phyloP scores from a whole-genome alignment of 768 basidiomycete genomes.

The Calocybe indica region DNA sequence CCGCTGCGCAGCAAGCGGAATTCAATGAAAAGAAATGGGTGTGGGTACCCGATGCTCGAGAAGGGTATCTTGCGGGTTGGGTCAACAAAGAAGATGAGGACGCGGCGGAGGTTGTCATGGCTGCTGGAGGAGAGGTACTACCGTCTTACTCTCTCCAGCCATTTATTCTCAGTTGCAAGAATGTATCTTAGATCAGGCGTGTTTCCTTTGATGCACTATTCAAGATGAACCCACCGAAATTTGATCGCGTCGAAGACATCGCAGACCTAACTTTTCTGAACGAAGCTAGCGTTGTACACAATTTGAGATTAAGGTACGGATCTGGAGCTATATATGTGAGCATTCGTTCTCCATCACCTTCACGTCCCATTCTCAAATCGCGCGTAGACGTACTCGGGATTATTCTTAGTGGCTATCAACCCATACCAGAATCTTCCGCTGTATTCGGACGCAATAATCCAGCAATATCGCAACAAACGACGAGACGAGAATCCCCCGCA shows the following conservation, averaged over 20 bases:
- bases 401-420: conserved; percentile 98
- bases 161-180: background rate
- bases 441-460: conserved; percentile 83
- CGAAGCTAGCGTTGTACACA: conserved; percentile 98
- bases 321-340: conserved; percentile 90
- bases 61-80: conserved; percentile 95
- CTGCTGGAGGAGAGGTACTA: conserved; percentile 74
- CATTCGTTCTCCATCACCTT: background rate
- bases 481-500: conserved; percentile 93
- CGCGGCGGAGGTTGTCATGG: conserved; percentile 78
- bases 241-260: conserved; percentile 96
- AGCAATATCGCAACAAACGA: conserved; percentile 86
- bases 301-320: conserved; percentile 86
- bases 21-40: conserved; percentile 99
- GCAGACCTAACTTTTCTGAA: conserved; percentile 97
- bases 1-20: conserved; percentile 88
- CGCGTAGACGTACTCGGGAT: conserved; percentile 82
- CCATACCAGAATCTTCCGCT: conserved; percentile 91
- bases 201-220: conserved; percentile 78
- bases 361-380: conserved; percentile 3
- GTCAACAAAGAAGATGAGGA: conserved; percentile 85
- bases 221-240: conserved; percentile 99
- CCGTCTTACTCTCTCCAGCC: conserved; percentile 1
- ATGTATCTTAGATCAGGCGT: conserved; percentile 22
- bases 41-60: conserved; percentile 90